Percentiles rank a stretch among this genome's conserved stretches.
These are phyloP conservation scores for Harrya chromipes DNA, from an alignment of 768 basidiomycete genomes.

Conservation along the genomic window DNA sequence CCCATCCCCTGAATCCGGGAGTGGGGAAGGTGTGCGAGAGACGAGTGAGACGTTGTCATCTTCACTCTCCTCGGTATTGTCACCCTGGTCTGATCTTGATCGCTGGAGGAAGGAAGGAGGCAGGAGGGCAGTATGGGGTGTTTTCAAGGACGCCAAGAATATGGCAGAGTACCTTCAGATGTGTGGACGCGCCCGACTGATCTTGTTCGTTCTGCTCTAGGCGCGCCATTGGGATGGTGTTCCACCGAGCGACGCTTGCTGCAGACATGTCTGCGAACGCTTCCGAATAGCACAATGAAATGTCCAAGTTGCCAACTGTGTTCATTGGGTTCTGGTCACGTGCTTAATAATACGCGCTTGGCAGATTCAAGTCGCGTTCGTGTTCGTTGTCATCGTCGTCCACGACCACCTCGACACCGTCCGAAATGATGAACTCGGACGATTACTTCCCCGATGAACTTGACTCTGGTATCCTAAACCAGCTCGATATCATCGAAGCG, in stretches of 20 bases:
- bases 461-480: slow-evolving; percentile 54
- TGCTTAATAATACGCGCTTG: no score
- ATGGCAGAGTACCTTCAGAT: slow-evolving; percentile 68
- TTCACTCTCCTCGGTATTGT: slow-evolving; percentile 43
- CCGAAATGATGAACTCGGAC: slow-evolving; percentile 65
- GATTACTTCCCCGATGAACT: slow-evolving; percentile 69
- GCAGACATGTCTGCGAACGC: slow-evolving; percentile 49
- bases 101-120: slow-evolving; percentile 57
- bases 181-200: slow-evolving; percentile 19
- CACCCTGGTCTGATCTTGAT: slow-evolving; percentile 39
- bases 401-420: slow-evolving; percentile 1
- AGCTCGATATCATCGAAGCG: slow-evolving; percentile 73
- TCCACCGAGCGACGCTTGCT: slow-evolving; percentile 66
- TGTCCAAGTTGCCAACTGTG: no score
- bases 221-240: slow-evolving; percentile 55
- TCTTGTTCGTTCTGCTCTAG: slow-evolving; percentile 28
- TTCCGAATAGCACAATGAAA: no score
- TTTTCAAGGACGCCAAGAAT: slow-evolving; percentile 41
- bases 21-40: slow-evolving; percentile 77
- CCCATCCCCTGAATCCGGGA: slow-evolving; percentile 31
- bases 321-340: no score
- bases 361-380: not conserved
- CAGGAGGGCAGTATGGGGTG: slow-evolving; percentile 56
- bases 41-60: slow-evolving; percentile 72
- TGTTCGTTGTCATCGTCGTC: not conserved